Conservation (phyloP, 1,139 yeast species). For the Yamadazyma atmosphaerica region DNA sequence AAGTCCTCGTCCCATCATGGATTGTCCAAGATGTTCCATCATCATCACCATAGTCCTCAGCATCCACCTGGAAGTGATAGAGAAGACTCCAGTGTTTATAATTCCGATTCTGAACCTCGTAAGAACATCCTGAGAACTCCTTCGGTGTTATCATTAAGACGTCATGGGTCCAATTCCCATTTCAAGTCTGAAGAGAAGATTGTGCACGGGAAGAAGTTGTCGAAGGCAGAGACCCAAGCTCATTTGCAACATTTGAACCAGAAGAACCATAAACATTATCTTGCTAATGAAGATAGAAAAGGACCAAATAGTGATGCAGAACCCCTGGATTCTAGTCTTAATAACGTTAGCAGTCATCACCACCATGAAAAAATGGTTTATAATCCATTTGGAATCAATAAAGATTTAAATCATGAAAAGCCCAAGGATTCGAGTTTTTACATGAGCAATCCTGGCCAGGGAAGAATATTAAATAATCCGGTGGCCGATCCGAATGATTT, state of each 20-base stretch:
- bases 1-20: slow-evolving; percentile 21
- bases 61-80: slow-evolving; percentile 5
- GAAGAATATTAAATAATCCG: slow-evolving; percentile 60
- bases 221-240: slow-evolving; percentile 42
- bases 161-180: slow-evolving; percentile 24
- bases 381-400: slow-evolving; percentile 48
- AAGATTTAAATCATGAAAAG: slow-evolving; percentile 32
- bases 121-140: slow-evolving; percentile 20
- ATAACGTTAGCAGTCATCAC: background rate
- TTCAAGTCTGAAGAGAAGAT: slow-evolving; percentile 14
- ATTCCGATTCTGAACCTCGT: background rate
- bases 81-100: slow-evolving; percentile 2
- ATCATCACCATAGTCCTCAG: slow-evolving; percentile 11
- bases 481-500: slow-evolving; percentile 67
- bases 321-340: slow-evolving; percentile 1
- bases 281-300: slow-evolving; percentile 19
- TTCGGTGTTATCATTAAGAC: slow-evolving; percentile 28
- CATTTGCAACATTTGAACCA: slow-evolving; percentile 36
- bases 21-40: slow-evolving; percentile 31
- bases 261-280: slow-evolving; percentile 22
- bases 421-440: slow-evolving; percentile 45
- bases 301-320: slow-evolving; percentile 1
- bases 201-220: slow-evolving; percentile 21
- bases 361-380: slow-evolving; percentile 40
- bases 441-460: slow-evolving; percentile 23